Percentiles rank a stretch among this genome's conserved stretches.
Evolutionary conservation across 345 rosid genomes (phyloP).

Genomic region (Isatis tinctoria): DNA sequence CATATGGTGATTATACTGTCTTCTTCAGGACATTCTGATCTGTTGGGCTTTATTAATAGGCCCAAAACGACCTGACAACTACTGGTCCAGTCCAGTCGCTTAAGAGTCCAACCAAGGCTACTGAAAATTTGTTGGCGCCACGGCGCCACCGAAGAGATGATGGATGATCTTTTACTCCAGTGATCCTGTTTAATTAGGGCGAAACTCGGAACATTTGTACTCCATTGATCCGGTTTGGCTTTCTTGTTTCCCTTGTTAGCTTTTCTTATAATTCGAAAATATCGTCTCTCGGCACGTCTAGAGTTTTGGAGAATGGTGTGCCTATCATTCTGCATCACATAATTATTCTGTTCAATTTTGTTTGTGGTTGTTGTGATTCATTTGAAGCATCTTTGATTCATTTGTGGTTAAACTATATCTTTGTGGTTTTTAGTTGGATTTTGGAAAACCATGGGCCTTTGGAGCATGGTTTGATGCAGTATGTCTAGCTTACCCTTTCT

Average conservation of each 20-base stretch:
- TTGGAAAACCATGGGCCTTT: background rate
- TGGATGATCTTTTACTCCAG: too few relatives aligned
- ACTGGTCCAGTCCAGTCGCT: background rate
- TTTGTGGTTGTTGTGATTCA: too few relatives aligned
- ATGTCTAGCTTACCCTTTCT: background rate
- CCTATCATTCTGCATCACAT: too few relatives aligned
- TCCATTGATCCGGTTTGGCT: background rate
- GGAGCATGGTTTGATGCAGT: background rate
- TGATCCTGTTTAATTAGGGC: too few relatives aligned
- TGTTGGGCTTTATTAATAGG: slow-evolving; percentile 7
- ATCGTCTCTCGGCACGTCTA: too few relatives aligned
- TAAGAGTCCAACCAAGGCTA: background rate
- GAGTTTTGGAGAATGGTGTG: too few relatives aligned
- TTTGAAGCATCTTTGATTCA: too few relatives aligned
- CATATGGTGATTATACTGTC: background rate
- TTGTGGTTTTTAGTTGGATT: background rate
- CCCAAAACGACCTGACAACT: background rate
- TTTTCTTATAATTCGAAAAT: too few relatives aligned
- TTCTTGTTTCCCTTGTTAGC: background rate
- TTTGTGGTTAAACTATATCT: too few relatives aligned
- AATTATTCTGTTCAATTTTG: too few relatives aligned
- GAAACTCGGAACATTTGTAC: background rate
- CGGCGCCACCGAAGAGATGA: slow-evolving; percentile 14
- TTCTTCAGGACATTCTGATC: background rate
- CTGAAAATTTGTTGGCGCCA: background rate